Evolutionary conservation across 2,329 filamentous ascomycete genomes (phyloP), one percentile per base, ranked within the genome.

Genomic region (Macrophomina phaseolina): DNA sequence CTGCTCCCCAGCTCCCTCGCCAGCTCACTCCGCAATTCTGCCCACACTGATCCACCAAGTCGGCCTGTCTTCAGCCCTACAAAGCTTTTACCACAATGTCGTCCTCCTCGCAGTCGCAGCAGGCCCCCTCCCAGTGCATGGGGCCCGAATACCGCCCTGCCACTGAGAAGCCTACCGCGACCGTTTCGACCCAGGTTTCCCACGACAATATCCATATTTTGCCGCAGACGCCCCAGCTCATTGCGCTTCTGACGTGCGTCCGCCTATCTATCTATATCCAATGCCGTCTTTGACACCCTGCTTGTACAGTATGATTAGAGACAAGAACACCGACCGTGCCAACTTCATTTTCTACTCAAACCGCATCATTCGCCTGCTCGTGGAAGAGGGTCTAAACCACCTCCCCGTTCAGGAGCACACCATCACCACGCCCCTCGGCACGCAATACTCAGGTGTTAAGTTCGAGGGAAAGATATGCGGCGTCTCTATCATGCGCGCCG

Each of bases 301-400:
- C 28, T n/a, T 40, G 38, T 53, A 40, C 61, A 98, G 94, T 69
- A 97, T 97, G 87, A 98, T 99, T 77, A 91, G 95, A 73, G 93
- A 97, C 80, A 92, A 91, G 79, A 87, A 90, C 71, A 99, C 95
- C 5, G 88, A 90, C 66, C 91, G 95, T 67, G 95, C 93, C 69
- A 95, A 99, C 80, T 99, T 99, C 79, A 97, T 99, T 77, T 99
- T 99, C 82, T 97, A 98, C 83, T 97, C 94, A 51, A 99, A 99
- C 81, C 89, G 95, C 68, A 98, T 99, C 78, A 98, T 98, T 78
- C 92, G 95, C 38, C 86, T 99, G 49, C 86, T 99, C 6, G 95
- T 99, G 48, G 95, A 99, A 80, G 95, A 99, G 81, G 95, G 95
- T 4, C 85, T 99, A 65, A 99, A 99, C 80, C 95, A 99, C 79